Evolutionary conservation across 768 basidiomycete genomes (phyloP).

Genomic region (Leccinum boreale): DNA sequence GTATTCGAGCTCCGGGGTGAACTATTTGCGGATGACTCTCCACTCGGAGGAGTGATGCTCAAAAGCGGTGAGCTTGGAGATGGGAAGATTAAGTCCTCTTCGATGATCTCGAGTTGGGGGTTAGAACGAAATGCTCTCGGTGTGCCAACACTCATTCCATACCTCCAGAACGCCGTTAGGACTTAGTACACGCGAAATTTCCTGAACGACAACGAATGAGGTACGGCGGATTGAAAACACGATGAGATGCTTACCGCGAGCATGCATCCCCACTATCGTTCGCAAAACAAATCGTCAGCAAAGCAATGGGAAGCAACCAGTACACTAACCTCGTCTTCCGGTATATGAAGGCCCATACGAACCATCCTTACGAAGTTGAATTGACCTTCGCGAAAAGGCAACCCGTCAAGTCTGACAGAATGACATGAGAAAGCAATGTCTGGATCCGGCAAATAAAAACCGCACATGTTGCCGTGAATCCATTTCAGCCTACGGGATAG

Average conservation of each 20-base stretch:
- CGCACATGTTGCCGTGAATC: conserved; percentile 68
- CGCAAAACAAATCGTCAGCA: conserved; percentile 17
- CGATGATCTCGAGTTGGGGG: conserved; percentile 50
- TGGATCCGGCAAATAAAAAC: background rate
- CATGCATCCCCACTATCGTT: conserved; percentile 57
- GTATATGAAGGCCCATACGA: conserved; percentile 62
- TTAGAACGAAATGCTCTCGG: conserved; percentile 1
- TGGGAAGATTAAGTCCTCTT: conserved; percentile 74
- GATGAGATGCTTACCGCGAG: conserved; percentile 47
- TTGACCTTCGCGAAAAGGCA: conserved; percentile 54
- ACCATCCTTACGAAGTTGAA: conserved; percentile 69
- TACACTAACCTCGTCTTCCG: conserved; percentile 62
- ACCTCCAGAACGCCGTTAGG: conserved; percentile 66
- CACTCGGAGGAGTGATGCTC: conserved; percentile 1
- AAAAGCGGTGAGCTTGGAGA: conserved; percentile 26
- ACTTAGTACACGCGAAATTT: conserved; percentile 63
- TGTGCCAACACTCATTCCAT: conserved; percentile 10
- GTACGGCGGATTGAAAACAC: conserved; percentile 13
- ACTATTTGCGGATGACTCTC: conserved; percentile 18
- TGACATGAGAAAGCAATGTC: conserved; percentile 6
- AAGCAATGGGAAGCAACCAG: background rate
- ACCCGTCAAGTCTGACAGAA: conserved; percentile 51
- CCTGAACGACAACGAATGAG: conserved; percentile 39
- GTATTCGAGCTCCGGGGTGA: conserved; percentile 31
- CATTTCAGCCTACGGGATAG: conserved; percentile 54